Evolutionary conservation across 140 eudicot genomes (phyloP).

Genomic region (Anethum foeniculum): DNA sequence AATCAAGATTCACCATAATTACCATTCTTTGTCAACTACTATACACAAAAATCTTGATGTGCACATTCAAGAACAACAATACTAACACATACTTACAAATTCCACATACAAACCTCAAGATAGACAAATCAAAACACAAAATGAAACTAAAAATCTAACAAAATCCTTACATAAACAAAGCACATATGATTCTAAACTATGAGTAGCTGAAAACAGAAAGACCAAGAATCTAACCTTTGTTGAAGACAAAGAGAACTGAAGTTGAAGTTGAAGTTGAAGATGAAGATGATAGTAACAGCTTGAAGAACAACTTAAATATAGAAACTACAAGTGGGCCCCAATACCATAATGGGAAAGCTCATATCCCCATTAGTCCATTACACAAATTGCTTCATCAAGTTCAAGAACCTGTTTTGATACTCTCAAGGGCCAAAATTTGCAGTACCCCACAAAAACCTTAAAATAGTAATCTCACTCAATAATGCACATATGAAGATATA

Average conservation of each 20-base stretch:
- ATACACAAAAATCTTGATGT: not conserved
- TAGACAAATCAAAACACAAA: not conserved
- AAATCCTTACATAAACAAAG: not conserved
- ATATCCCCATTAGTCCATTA: conserved; percentile 3
- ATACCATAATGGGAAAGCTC: conserved; percentile 15
- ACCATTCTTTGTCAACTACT: not conserved
- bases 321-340: conserved; percentile 2
- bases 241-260: not conserved
- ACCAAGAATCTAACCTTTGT: not conserved
- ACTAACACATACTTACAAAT: not conserved
- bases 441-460: conserved; percentile 18
- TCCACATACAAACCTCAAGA: not conserved
- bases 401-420: conserved; percentile 19
- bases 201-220: not conserved
- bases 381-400: conserved; percentile 19
- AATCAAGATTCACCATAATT: not conserved
- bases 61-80: not conserved
- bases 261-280: not conserved
- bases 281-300: conserved; percentile 12
- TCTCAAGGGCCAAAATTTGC: conserved; percentile 23
- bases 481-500: conserved; percentile 5
- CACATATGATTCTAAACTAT: not conserved
- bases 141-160: not conserved
- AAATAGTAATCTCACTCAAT: not conserved
- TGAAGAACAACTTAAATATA: not conserved